Evolutionary conservation across 768 basidiomycete genomes (phyloP), one percentile per base, ranked within the genome.

Genomic region (Paxillus ammoniavirescens): DNA sequence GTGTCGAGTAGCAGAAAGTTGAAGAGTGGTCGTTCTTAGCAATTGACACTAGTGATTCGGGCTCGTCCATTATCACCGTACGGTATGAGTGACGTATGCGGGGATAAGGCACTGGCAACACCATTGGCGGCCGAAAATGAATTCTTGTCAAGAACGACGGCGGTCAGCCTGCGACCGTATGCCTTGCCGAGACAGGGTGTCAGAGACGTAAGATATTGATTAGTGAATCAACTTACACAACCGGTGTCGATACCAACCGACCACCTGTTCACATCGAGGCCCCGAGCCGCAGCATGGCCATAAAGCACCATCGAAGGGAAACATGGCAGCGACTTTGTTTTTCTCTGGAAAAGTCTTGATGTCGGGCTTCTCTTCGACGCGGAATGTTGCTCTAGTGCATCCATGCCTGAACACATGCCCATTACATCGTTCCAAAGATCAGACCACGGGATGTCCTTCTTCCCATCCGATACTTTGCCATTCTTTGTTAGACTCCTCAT

Each of bases 231-330:
- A 75, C 85, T 67, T 66, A 93, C 89, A 64, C 93, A 96, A 10
- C 91, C 94, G 0, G 88, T 80, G 67, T 98, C 95, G 33, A 96
- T 70, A 2, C 95, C 95, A 55, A 93, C 73, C 3, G 86, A 82
- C 87, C 89, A 96, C 18, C 88, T 77, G 56, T 88, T 86, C 59
- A 93, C 69, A 66, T 94, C 91, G 12, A 97, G 75, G 12, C 89
- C 91, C 26, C 90, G 77, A 3, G 79, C 74, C 5, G 94, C 93
- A 8, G 85, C 79, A 63, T 97, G 95, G 0, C 93, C 95, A 67
- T 96, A 97, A 6, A 96, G 70, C n/a, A 92, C 84, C 37, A 81
- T 89, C 1, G 83, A 77, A 2, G 91, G 88, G 60, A 82, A 79
- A 61, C 91, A 93, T 5, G 82, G 81, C 9, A 87, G 64, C 5